These are phyloP conservation scores for Colletotrichum australisinense DNA, from an alignment of 2,329 filamentous ascomycete genomes.

Conservation along the genomic window DNA sequence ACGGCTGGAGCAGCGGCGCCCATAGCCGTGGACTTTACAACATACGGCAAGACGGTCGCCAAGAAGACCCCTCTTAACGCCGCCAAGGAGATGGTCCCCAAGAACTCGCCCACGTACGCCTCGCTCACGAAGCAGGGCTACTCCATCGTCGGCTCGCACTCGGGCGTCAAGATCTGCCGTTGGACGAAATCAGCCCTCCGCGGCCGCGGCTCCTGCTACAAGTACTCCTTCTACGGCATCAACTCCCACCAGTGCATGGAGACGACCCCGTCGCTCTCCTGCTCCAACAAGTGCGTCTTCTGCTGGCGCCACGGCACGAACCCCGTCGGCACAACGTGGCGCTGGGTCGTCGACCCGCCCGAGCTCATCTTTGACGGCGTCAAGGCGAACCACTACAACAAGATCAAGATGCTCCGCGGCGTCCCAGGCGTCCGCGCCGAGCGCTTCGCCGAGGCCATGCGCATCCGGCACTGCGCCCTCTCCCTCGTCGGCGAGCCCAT, in stretches of 20 bases:
- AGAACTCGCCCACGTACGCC: slow-evolving; percentile 86
- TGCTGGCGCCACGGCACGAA: slow-evolving; percentile 99
- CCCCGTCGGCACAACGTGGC: slow-evolving; percentile 95
- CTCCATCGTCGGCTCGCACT: slow-evolving; percentile 93
- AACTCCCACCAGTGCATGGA: slow-evolving; percentile 98
- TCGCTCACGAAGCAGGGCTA: slow-evolving; percentile 97
- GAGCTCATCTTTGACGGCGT: slow-evolving; percentile 91
- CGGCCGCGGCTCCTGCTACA: slow-evolving; percentile 95
- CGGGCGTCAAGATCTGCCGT: slow-evolving; percentile 96
- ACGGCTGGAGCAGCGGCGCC: slow-evolving; percentile 44
- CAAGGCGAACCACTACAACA: slow-evolving; percentile 92
- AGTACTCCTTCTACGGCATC: slow-evolving; percentile 97
- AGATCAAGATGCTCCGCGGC: slow-evolving; percentile 96
- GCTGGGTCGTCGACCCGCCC: slow-evolving; percentile 93
- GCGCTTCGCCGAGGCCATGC: slow-evolving; percentile 91
- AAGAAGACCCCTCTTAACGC: slow-evolving; percentile 54
- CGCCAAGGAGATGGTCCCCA: slow-evolving; percentile 94
- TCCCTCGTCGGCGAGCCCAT: slow-evolving; percentile 97
- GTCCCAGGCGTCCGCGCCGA: slow-evolving; percentile 93
- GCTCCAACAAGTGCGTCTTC: slow-evolving; percentile 98
- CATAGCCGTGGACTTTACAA: slow-evolving; percentile 89
- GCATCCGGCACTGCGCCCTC: slow-evolving; percentile 92
- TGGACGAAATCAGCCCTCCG: slow-evolving; percentile 98
- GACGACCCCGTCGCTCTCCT: slow-evolving; percentile 93
- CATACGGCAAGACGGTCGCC: slow-evolving; percentile 67